Conservation (phyloP, 2,329 filamentous ascomycete species). For the Trichophyton verrucosum region DNA sequence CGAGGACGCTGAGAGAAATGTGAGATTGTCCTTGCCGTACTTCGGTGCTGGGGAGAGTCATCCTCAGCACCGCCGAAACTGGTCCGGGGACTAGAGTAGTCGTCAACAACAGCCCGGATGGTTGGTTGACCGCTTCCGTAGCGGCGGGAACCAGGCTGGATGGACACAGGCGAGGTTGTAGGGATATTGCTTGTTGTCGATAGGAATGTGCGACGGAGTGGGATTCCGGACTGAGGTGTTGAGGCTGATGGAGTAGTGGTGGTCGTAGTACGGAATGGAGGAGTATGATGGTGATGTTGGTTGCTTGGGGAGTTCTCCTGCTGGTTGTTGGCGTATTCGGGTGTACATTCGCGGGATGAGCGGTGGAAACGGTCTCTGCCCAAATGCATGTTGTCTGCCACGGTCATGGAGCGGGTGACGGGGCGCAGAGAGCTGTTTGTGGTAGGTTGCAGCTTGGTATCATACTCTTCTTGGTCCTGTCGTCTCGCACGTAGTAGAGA, state of each 20-base stretch:
- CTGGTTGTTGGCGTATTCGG: background rate
- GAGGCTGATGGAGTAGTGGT: constrained; percentile 12
- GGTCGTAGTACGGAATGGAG: constrained; percentile 18
- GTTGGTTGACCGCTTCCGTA: constrained; percentile 22
- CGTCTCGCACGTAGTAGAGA: constrained; percentile 24
- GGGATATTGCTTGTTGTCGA: constrained; percentile 23
- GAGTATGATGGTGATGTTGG: constrained; percentile 15
- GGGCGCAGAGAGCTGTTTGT: constrained; percentile 23
- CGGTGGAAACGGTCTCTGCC: background rate
- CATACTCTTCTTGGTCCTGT: constrained; percentile 27
- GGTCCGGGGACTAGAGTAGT: background rate
- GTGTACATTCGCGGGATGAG: background rate
- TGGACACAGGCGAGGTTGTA: constrained; percentile 26
- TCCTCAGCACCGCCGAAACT: constrained; percentile 2
- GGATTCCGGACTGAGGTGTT: constrained; percentile 23
- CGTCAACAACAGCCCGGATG: constrained; percentile 1
- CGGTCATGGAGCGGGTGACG: constrained; percentile 31
- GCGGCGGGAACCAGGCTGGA: constrained; percentile 32
- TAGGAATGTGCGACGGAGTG: constrained; percentile 28
- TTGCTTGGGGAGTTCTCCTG: constrained; percentile 11
- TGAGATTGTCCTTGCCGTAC: constrained; percentile 16
- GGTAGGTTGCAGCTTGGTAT: constrained; percentile 18
- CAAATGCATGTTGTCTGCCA: background rate
- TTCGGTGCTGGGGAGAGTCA: background rate
- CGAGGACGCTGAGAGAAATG: constrained; percentile 28